Evolutionary conservation across 164 flowering plant species (phyloP), one percentile per base, ranked within the genome.

Genomic region (Echeveria elegans): DNA sequence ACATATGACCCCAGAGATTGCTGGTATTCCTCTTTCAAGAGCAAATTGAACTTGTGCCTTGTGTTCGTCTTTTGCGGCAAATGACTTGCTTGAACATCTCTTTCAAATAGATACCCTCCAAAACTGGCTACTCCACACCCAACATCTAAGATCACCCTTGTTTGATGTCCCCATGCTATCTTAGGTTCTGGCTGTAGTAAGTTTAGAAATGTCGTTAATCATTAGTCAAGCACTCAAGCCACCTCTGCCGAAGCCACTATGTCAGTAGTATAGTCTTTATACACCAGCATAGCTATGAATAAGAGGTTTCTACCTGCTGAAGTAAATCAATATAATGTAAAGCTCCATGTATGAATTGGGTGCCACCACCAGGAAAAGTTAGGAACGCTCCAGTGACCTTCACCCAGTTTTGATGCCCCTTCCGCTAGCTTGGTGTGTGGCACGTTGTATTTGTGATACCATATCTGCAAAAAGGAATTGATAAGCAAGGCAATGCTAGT

Each of bases 71-170:
- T 89, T 94, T 5, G 97, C 97, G 32, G 96, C 98, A 75, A 94
- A 88, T 0, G 98, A 91, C 95, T 85, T 40, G 98, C 59, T 6
- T 89, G 84, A 63, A 94, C 97, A 72, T 85, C 91, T 78, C 83
- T 84, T 0, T 91, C 95, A 28, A 91, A 89, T 1, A 91, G 84
- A 71, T 61, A 94, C 23, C 98, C 97, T 0, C 97, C 97, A 70
- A 94, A 91, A 72, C 97, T 94, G 10, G 97, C 98, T 61, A 94
- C 97, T 7, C 98, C 97, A 68, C 96, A 89, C 1, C 98, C 98
- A 64, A 93, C 97, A 71, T 93, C 98, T 64, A 93, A 65, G 26
- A 89, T 67, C 34, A 86, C 92, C 47, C 98, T 71, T 5, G 88
- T 86, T 53, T 66, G 81, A 76, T 84, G 89, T 18, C 97, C 98